These are phyloP conservation scores for Blattamonas nauphoetae DNA, from an alignment of 78 protist genomes.

Conservation along the genomic window DNA sequence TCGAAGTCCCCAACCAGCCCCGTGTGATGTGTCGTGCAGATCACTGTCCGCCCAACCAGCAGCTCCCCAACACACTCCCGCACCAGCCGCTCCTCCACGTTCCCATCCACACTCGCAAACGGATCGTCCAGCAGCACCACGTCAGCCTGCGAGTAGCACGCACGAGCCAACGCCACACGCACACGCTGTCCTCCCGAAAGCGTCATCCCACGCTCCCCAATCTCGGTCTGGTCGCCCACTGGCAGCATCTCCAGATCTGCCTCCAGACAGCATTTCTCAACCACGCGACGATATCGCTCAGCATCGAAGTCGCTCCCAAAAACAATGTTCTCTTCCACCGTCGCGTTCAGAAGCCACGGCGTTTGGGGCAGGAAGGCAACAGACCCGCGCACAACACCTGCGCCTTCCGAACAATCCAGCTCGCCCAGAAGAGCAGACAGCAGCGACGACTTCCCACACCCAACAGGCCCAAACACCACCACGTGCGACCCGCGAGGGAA, in stretches of 20 bases:
- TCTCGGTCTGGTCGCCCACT: neutral
- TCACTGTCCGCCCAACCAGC: neutral
- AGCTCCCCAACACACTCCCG: neutral
- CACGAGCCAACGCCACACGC: conserved; percentile 40
- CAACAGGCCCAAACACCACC: conserved; percentile 31
- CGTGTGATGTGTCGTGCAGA: neutral
- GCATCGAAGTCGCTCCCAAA: conserved; percentile 11
- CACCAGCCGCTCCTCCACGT: conserved; percentile 11
- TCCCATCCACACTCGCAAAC: conserved; percentile 30
- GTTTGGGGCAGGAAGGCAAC: conserved; percentile 27
- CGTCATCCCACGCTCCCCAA: conserved; percentile 33
- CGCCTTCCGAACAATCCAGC: neutral
- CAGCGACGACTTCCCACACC: conserved; percentile 29
- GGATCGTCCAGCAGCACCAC: conserved; percentile 30
- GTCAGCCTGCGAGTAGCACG: conserved; percentile 17
- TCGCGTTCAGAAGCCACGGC: conserved; percentile 12
- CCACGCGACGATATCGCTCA: neutral
- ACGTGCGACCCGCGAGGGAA: neutral
- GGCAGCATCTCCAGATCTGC: conserved; percentile 6
- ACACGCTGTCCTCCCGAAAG: conserved; percentile 42
- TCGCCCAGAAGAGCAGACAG: conserved; percentile 34
- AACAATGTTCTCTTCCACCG: conserved; percentile 29
- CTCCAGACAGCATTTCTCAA: neutral
- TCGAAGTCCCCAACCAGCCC: neutral
- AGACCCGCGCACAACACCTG: neutral